Evolutionary conservation across 78 protist genomes (phyloP).

Genomic region (Pigoraptor vietnamica): DNA sequence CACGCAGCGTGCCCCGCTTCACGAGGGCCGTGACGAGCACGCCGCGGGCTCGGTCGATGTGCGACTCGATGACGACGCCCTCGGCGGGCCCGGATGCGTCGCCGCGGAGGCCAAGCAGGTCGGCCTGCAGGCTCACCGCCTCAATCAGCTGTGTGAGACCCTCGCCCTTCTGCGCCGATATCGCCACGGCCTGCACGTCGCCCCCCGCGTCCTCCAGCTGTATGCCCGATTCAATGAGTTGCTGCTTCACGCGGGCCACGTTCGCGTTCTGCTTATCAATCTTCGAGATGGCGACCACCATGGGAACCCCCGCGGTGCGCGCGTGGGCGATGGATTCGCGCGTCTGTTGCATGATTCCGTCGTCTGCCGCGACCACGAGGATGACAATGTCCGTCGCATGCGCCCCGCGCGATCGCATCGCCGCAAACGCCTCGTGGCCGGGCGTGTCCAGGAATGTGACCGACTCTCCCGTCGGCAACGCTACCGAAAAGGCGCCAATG

Average conservation of each 20-base stretch:
- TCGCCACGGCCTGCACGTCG: conserved; percentile 44
- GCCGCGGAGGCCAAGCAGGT: too few relatives aligned
- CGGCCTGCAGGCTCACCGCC: too few relatives aligned
- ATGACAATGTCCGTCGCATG: conserved; percentile 76
- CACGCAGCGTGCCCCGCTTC: too few relatives aligned
- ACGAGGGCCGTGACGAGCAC: too few relatives aligned
- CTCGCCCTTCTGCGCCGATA: conserved; percentile 47
- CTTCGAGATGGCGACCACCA: conserved; percentile 88
- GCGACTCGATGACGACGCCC: too few relatives aligned
- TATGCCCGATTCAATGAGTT: conserved; percentile 56
- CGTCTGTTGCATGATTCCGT: conserved; percentile 79
- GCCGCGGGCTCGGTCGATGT: too few relatives aligned
- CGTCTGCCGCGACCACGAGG: conserved; percentile 84
- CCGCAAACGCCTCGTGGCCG: conserved; percentile 86
- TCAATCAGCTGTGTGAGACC: too few relatives aligned
- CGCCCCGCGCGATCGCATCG: conserved; percentile 83
- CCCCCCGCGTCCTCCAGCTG: conserved; percentile 74
- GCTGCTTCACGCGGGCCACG: not conserved
- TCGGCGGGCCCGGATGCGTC: too few relatives aligned
- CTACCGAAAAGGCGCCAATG: conserved; percentile 56
- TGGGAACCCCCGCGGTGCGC: conserved; percentile 17
- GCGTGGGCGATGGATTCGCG: conserved; percentile 64
- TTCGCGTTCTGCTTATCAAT: conserved; percentile 61
- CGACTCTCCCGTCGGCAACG: not conserved
- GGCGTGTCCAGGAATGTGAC: conserved; percentile 91